Evolutionary conservation across 495 filamentous ascomycete species (phyloP).

Genomic region (Talaromyces proteolyticus): DNA sequence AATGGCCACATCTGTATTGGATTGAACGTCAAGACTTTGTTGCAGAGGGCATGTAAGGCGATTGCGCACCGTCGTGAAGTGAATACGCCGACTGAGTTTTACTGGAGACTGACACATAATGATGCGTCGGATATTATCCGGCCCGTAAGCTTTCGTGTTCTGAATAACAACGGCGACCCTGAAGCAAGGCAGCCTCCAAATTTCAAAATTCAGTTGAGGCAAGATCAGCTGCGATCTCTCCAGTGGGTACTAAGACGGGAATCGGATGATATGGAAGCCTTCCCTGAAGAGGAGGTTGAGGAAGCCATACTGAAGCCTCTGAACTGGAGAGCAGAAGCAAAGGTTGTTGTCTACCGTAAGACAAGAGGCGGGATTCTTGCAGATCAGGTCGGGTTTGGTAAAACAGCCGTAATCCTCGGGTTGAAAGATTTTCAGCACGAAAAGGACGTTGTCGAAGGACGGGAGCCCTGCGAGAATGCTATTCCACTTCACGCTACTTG

Average conservation of each 20-base stretch:
- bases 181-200: conserved; percentile 29
- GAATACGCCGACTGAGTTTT: conserved; percentile 13
- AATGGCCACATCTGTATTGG: conserved; percentile 36
- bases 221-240: conserved; percentile 54
- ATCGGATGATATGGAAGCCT: conserved; percentile 28
- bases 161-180: conserved; percentile 37
- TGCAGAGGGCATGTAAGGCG: conserved; percentile 45
- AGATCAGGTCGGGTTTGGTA: conserved; percentile 77
- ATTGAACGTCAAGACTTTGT: conserved; percentile 48
- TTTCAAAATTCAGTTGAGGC: conserved; percentile 33
- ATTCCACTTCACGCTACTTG: conserved; percentile 60
- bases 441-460: conserved; percentile 6
- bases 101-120: conserved; percentile 39
- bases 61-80: conserved; percentile 1
- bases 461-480: conserved; percentile 14
- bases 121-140: conserved; percentile 34
- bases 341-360: conserved; percentile 27
- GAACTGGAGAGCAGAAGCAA: conserved; percentile 57
- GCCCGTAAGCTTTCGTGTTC: conserved; percentile 21
- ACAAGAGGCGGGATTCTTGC: conserved; percentile 67
- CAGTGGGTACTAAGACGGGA: conserved; percentile 67
- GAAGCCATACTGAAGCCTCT: conserved; percentile 55
- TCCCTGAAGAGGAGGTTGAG: conserved; percentile 62
- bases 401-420: conserved; percentile 68
- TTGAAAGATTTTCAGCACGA: conserved; percentile 48